Percentiles rank a stretch among this genome's conserved stretches.
Conservation (phyloP, 2,329 filamentous ascomycete genomes). For the Parascedosporium putredinis region DNA sequence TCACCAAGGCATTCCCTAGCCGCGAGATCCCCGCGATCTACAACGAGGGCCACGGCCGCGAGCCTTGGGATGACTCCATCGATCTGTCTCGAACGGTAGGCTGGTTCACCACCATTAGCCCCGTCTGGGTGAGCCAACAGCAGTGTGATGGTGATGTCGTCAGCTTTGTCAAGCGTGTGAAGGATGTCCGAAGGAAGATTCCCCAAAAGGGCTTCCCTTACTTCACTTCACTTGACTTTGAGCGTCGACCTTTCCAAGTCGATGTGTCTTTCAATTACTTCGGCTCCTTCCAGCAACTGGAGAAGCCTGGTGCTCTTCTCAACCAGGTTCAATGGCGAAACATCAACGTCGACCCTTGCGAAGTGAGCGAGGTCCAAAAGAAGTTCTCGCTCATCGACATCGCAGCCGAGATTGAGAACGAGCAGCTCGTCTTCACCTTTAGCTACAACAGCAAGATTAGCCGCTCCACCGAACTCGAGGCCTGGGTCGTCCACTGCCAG, state of each 20-base stretch:
- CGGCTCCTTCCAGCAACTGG: slow-evolving; percentile 20
- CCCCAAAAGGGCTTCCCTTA: slow-evolving; percentile 14
- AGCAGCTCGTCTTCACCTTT: slow-evolving; percentile 31
- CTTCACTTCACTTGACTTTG: slow-evolving; percentile 13
- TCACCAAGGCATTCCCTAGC: slow-evolving; percentile 19
- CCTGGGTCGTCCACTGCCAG: slow-evolving; percentile 34
- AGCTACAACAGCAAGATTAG: slow-evolving; percentile 27
- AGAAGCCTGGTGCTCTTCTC: slow-evolving; percentile 17
- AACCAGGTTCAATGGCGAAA: slow-evolving; percentile 13
- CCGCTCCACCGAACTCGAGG: slow-evolving; percentile 27
- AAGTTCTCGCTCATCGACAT: slow-evolving; percentile 36
- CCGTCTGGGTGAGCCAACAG: slow-evolving; percentile 13
- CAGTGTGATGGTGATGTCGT: slow-evolving; percentile 9
- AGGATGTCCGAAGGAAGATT: slow-evolving; percentile 13
- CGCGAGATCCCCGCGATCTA: slow-evolving; percentile 19
- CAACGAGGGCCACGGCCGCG: slow-evolving; percentile 25
- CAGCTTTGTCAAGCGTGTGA: slow-evolving; percentile 14
- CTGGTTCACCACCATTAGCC: slow-evolving; percentile 28
- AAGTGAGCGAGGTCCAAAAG: background rate
- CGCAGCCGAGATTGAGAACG: slow-evolving; percentile 32
- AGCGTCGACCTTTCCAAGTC: slow-evolving; percentile 1
- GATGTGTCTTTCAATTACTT: slow-evolving; percentile 18
- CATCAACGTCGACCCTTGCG: background rate
- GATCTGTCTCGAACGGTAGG: slow-evolving; percentile 24
- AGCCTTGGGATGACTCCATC: slow-evolving; percentile 18